Evolutionary conservation across 345 rosid genomes (phyloP).

Genomic region (Acer negundo): DNA sequence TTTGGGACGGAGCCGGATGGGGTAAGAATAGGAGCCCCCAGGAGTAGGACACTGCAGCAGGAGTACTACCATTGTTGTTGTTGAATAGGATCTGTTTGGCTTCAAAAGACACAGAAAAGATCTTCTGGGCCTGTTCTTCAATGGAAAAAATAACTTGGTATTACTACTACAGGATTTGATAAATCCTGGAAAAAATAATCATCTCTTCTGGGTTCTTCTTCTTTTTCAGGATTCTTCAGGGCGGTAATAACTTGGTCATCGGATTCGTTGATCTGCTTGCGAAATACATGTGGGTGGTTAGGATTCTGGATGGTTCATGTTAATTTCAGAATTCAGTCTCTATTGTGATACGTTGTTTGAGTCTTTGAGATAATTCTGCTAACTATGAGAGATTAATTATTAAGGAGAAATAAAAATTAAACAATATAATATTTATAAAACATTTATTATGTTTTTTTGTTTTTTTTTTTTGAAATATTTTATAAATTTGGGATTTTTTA

Average conservation of each 20-base stretch:
- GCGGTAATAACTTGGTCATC: background rate
- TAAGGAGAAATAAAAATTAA: too few relatives aligned
- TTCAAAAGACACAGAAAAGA: constrained; percentile 56
- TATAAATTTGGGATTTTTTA: too few relatives aligned
- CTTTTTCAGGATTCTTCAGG: constrained; percentile 14
- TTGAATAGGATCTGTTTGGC: constrained; percentile 38
- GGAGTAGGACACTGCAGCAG: constrained; percentile 56
- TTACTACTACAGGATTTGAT: constrained; percentile 25
- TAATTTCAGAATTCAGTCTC: background rate
- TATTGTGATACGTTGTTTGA: too few relatives aligned
- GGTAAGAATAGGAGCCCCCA: constrained; percentile 76
- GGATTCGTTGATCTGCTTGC: constrained; percentile 6
- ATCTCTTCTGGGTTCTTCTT: background rate
- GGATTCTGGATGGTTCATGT: constrained; percentile 39
- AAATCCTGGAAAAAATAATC: constrained; percentile 21
- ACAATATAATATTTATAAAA: too few relatives aligned
- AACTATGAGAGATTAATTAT: too few relatives aligned
- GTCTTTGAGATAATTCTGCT: too few relatives aligned
- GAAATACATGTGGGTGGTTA: constrained; percentile 60
- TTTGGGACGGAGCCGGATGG: constrained; percentile 54
- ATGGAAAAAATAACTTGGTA: constrained; percentile 45
- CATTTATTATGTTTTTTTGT: too few relatives aligned
- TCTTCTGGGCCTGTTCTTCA: constrained; percentile 32
- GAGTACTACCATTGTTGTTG: background rate
- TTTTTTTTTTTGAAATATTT: too few relatives aligned